Evolutionary conservation across 371 early-diverging fungal genomes (phyloP), one percentile per base, ranked within the genome.

Genomic region (Lichtheimia ornata): DNA sequence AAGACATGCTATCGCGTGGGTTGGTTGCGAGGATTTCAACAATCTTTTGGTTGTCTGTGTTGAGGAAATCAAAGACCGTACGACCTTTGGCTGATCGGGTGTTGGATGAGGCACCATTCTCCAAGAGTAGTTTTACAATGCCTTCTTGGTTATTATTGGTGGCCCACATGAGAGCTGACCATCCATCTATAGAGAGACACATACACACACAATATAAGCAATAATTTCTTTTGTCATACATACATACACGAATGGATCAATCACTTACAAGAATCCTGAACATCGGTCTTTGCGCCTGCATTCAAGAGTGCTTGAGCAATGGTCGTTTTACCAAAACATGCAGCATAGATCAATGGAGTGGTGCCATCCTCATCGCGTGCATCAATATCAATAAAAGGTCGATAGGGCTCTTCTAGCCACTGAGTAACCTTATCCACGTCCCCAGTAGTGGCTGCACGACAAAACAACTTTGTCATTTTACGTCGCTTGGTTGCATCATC

Each of bases 91-190:
- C 73, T 0, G 94, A 91, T 64, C 81, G 82, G 17, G 88, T 74
- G 14, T 83, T 76, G 5, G 89, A 69, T 25, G 87, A 84, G 35
- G 95, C 97, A 15, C 96, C 95, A 60, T 77, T 62, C 24, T 91
- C 90, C 28, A 96, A 62, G 50, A 96, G 81, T 17, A 90, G 50
- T 58, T 86, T 84, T 52, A 92, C 93, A 35, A 91, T 71, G 12
- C 71, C 71, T 60, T 88, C 87, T 76, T 93, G 89, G 61, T 89
- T 87, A 78, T 93, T 96, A 64, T 91, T 91, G 49, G 91, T 90
- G 1, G 97, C 96, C 97, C 97, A 97, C 84, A 96, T 88, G 50
- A 96, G 84, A 15, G 95, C 90, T 5, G 96, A 89, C 97, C 97
- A 97, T 18, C 97, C 97, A 66, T 84, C 92, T 88, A 72, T 25